Evolutionary conservation across 1,139 yeast species (phyloP), one percentile per base, ranked within the genome.

Genomic region (Scheffersomyces illinoinensis): DNA sequence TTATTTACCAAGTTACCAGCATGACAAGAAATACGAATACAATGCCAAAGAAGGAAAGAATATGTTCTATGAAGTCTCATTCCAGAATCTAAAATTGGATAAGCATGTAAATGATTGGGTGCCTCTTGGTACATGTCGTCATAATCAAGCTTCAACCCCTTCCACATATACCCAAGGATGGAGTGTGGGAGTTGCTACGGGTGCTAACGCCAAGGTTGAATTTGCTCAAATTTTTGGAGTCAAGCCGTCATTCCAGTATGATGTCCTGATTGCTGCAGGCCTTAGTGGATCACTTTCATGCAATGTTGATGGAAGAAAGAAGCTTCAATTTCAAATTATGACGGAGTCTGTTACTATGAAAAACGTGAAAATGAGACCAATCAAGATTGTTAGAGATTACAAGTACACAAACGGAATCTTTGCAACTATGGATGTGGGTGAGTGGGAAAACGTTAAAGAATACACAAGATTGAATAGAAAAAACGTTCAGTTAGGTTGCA

Each of bases 401-500:
- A 55, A 55, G n/a, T 59, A 54, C 52, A 53, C 60, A 7, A 23
- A 47, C 17, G 60, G 61, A 14, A 26, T 20, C 12, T 52, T 57
- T 47, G 52, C 59, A 10, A 47, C 26, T 4, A 10, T 68, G 52
- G 58, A 59, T 24, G 59, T 61, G 51, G 72, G 68, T 1, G 67
- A 65, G 19, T 73, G 71, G 71, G 63, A 66, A 55, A 56, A 51
- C 1, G 60, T 65, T 17, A 65, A 61, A 1, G 60, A 58, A 6
- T 66, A 61, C 47, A 57, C 58, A 1, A 58, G 59, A 33, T 56
- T 70, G 18, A 63, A 66, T 49, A 59, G 59, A 19, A 58, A 56
- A 33, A 65, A 64, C 10, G 55, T 71, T 4, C 67, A 71, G 54
- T 61, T 67, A 5, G 76, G 75, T 3, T 74, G 77, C 63, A 68